These are phyloP conservation scores for Mortierella sp. DNA, from an alignment of 371 early-diverging fungal species.

Conservation along the genomic window DNA sequence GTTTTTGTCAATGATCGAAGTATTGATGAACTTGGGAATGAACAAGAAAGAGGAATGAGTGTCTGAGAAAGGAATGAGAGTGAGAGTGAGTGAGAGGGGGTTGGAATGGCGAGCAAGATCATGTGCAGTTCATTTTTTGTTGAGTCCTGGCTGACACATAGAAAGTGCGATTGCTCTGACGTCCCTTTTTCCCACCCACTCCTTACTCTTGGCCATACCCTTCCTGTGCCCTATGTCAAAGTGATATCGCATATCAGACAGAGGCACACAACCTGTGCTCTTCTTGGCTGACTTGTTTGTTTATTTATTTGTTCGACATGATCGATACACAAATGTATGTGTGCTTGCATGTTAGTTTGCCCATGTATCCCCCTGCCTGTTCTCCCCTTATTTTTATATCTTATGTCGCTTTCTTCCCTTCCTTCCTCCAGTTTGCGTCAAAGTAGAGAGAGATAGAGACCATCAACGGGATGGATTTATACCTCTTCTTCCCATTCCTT, in stretches of 20 bases:
- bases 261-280: background rate
- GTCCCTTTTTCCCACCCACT: conserved; percentile 1
- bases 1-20: background rate
- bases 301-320: background rate
- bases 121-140: background rate
- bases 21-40: background rate
- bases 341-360: no score
- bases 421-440: no score
- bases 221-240: background rate
- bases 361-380: background rate
- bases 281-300: background rate
- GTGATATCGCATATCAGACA: background rate
- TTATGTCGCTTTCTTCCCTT: no score
- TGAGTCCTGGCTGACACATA: background rate
- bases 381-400: background rate
- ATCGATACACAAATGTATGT: background rate
- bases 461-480: no score
- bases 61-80: background rate
- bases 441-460: no score
- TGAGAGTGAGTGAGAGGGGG: background rate
- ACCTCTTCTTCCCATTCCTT: no score
- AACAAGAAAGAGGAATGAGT: background rate
- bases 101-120: background rate
- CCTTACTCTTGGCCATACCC: background rate
- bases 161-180: background rate